These are phyloP conservation scores for Paraconiothyrium sp. DNA, from an alignment of 2,329 filamentous ascomycete genomes.

Conservation along the genomic window DNA sequence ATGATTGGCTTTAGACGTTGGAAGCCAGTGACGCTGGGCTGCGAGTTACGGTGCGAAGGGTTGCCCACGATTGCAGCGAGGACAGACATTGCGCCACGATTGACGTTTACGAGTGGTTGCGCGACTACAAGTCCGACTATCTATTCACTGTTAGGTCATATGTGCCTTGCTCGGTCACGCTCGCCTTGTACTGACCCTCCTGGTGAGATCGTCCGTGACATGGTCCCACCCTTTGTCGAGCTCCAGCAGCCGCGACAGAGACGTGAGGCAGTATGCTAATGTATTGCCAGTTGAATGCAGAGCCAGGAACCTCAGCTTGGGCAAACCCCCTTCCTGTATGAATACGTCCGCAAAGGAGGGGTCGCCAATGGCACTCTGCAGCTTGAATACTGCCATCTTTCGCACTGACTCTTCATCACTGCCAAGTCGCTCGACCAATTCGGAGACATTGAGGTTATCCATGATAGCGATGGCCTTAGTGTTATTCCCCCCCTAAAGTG, in stretches of 20 bases:
- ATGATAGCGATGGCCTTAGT: slow-evolving; percentile 44
- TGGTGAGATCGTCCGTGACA: slow-evolving; percentile 76
- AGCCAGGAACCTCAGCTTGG: slow-evolving; percentile 82
- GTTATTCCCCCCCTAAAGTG: slow-evolving; percentile 5
- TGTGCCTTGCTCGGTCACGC: neutral
- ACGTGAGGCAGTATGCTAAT: slow-evolving; percentile 92
- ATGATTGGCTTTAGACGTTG: slow-evolving; percentile 91
- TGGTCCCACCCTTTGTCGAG: slow-evolving; percentile 98
- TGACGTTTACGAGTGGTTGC: slow-evolving; percentile 95
- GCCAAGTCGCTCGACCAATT: slow-evolving; percentile 67
- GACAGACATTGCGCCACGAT: slow-evolving; percentile 96
- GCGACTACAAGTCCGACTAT: slow-evolving; percentile 93
- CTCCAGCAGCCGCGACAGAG: slow-evolving; percentile 85
- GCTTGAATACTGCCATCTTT: slow-evolving; percentile 99
- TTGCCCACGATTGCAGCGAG: slow-evolving; percentile 92
- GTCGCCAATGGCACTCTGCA: slow-evolving; percentile 94
- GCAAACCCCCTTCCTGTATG: slow-evolving; percentile 86
- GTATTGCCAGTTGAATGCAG: slow-evolving; percentile 91
- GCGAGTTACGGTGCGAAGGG: slow-evolving; percentile 67
- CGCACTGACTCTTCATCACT: slow-evolving; percentile 85
- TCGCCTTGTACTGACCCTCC: slow-evolving; percentile 61
- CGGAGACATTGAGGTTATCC: slow-evolving; percentile 65
- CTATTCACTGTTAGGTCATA: slow-evolving; percentile 47
- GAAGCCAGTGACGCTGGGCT: slow-evolving; percentile 81
- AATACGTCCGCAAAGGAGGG: slow-evolving; percentile 97